Base-by-base conservation (phyloP, 1,139 yeast species). In the Diutina neorugosa region DNA sequence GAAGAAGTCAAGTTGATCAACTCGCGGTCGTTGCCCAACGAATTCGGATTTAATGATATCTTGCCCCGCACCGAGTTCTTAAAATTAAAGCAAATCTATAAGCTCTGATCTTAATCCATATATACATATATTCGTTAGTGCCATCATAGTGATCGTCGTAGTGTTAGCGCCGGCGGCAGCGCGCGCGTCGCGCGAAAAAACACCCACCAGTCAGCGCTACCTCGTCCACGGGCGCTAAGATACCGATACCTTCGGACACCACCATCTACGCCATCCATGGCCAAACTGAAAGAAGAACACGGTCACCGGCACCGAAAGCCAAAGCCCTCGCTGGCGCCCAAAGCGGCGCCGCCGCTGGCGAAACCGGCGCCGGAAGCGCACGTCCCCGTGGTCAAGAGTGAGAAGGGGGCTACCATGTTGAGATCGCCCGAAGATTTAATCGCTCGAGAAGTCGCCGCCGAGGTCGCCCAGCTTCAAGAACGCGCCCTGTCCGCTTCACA, bases 41-140 rank as follows among this genome's bases (percentile, higher is more conserved):
- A 71, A 6, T 69, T 70, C 52, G 74, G 78, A 2, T 84, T 80
- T 61, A 69, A 70, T 44, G 82, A 81, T 55, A 70, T 82, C 14
- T 61, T 80, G 52, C 77, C 80, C 3, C 60, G 70, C n/a, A 64
- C 69, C 2, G 82, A 78, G 58, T 73, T 76, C 54, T 57, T 62
- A 34, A 60, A 71, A 51, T 66, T 80, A 55, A 73, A 73, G 57
- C 60, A 64, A 21, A 51, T 78, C 49, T 78, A 78, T 59, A 70
- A 68, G 61, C 58, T 63, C 54, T 68, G 57, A 21, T 18, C 27
- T 18, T 14, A 23, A n/a, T 14, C 14, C n/a, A 6, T 12, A 12
- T 37, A 37, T 5, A 27, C 34, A 27, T 27, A n/a, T n/a, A n/a
- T n/a, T n/a, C n/a, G n/a, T n/a, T n/a, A n/a, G n/a, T n/a, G 25